A percentile compares a stretch with the other conserved stretches of the same genome.
Conservation (phyloP, 345 rosid species). For the Syzygium jambos region DNA sequence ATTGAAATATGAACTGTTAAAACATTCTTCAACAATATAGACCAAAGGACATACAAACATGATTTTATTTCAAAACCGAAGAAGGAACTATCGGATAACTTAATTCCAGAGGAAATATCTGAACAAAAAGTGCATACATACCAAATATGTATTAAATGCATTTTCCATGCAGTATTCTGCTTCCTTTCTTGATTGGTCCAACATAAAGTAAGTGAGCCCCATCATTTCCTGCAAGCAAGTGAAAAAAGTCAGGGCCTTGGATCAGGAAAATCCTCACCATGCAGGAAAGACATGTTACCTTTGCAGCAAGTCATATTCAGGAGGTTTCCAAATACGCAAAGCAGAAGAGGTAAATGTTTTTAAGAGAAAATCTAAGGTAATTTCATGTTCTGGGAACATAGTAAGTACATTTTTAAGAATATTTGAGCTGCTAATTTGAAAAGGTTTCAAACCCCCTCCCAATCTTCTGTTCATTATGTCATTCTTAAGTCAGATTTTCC, state of each 20-base stretch:
- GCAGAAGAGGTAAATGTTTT: background rate
- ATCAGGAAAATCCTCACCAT: background rate
- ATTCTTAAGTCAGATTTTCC: background rate
- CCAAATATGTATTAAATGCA: constrained; percentile 83
- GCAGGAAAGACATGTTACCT: background rate
- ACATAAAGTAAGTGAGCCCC: constrained; percentile 85
- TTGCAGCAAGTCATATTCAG: background rate
- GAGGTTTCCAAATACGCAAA: background rate
- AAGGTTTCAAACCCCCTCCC: background rate
- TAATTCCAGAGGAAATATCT: background rate
- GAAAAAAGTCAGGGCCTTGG: background rate
- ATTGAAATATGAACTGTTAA: background rate
- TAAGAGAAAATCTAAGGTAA: background rate
- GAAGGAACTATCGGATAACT: background rate
- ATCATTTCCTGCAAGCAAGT: constrained; percentile 76
- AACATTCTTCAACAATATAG: background rate
- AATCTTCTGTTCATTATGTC: background rate
- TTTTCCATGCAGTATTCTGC: constrained; percentile 98
- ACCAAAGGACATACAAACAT: background rate
- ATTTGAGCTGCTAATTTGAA: background rate
- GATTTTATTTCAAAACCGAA: background rate
- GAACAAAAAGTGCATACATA: constrained; percentile 21
- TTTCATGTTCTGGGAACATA: background rate
- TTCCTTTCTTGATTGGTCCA: constrained; percentile 94
- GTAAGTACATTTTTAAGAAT: background rate